Evolutionary conservation across 1,284 basidiomycete species (phyloP).

Genomic region (Heterobasidion parviporum): DNA sequence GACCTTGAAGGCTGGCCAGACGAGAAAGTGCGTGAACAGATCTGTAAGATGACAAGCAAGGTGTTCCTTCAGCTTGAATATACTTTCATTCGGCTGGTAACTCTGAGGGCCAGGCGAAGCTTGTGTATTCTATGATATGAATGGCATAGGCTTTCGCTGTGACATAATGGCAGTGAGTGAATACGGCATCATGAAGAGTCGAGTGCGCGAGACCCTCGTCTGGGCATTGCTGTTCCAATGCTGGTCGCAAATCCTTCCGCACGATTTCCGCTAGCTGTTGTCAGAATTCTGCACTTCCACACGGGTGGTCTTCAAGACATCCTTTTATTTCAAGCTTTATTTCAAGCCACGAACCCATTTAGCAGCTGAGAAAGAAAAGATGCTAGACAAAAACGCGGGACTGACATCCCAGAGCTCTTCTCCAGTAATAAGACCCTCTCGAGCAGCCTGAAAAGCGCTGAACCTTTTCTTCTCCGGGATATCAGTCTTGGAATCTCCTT

Average conservation of each 20-base stretch:
- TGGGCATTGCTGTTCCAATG: constrained; percentile 51
- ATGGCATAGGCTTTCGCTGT: constrained; percentile 71
- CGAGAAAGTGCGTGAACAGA: constrained; percentile 54
- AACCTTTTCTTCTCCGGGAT: constrained; percentile 20
- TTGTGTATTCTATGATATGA: constrained; percentile 42
- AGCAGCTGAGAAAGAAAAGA: constrained; percentile 72
- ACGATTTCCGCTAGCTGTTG: constrained; percentile 51
- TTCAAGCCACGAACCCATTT: constrained; percentile 82
- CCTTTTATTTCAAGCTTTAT: too few relatives aligned
- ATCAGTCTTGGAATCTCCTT: constrained; percentile 16
- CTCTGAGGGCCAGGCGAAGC: constrained; percentile 41
- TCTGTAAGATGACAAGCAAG: constrained; percentile 58
- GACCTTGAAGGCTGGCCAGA: too few relatives aligned
- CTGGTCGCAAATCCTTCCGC: constrained; percentile 55
- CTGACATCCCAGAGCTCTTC: constrained; percentile 66
- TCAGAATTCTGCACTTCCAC: constrained; percentile 60
- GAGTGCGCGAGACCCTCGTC: constrained; percentile 48
- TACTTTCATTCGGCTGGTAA: constrained; percentile 45
- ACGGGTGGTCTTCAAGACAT: constrained; percentile 47
- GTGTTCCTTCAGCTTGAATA: constrained; percentile 51
- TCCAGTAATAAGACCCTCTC: constrained; percentile 62
- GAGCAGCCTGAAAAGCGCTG: constrained; percentile 58
- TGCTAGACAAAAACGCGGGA: constrained; percentile 68
- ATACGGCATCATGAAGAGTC: constrained; percentile 51
- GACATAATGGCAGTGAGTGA: constrained; percentile 61